Percentiles rank a stretch among this genome's conserved stretches.
These are phyloP conservation scores for Voacanga thouarsii DNA, from an alignment of 257 asterid species.

Conservation along the genomic window DNA sequence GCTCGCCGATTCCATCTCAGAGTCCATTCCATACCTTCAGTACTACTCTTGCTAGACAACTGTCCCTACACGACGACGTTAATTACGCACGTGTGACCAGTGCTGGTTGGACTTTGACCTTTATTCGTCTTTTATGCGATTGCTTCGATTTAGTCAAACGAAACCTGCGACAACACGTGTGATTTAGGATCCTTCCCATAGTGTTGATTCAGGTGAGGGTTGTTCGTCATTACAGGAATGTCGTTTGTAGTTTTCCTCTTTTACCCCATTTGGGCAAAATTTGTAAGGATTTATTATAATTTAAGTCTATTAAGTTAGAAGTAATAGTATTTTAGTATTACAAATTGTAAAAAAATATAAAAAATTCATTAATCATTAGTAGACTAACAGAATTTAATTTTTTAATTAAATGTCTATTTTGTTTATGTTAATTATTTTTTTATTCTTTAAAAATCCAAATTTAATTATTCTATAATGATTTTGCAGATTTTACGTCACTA, in stretches of 20 bases:
- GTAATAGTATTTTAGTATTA: too few relatives aligned
- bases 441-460: too few relatives aligned
- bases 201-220: background rate
- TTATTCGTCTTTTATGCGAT: background rate
- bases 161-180: background rate
- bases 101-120: background rate
- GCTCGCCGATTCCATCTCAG: conserved; percentile 14
- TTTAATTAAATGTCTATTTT: too few relatives aligned
- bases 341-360: too few relatives aligned
- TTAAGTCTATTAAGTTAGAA: too few relatives aligned
- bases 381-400: too few relatives aligned
- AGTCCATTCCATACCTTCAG: conserved; percentile 12
- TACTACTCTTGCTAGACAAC: background rate
- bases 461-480: too few relatives aligned
- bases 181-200: background rate
- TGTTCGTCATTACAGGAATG: background rate
- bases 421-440: too few relatives aligned
- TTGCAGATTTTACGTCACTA: too few relatives aligned
- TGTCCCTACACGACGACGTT: background rate
- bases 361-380: too few relatives aligned
- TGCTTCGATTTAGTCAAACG: background rate
- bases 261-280: too few relatives aligned
- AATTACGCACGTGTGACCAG: background rate
- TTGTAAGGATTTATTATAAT: too few relatives aligned
- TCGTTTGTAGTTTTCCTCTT: background rate